Conservation (phyloP, 306 rosid genomes). For the Purshia tridentata region DNA sequence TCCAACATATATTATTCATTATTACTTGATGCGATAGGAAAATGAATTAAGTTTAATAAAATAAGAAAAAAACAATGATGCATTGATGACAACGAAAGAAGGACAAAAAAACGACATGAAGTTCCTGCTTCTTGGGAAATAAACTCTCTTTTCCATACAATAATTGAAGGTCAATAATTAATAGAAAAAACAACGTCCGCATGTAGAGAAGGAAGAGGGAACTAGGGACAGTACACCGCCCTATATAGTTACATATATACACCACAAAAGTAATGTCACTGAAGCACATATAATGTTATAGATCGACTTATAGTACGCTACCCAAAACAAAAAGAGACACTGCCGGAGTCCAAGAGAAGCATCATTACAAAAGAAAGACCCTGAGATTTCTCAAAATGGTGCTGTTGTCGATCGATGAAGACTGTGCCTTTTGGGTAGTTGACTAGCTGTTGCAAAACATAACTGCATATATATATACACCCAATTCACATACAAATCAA, state of each 20-base stretch:
- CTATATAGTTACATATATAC: neutral
- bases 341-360: too few species aligned
- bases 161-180: neutral
- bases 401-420: constrained; percentile 71
- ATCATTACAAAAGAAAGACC: neutral
- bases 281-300: too few species aligned
- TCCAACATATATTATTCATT: too few species aligned
- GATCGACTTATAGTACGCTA: neutral
- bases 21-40: too few species aligned
- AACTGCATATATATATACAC: constrained; percentile 36
- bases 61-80: neutral
- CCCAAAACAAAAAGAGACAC: neutral
- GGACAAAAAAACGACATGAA: neutral
- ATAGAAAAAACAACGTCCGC: constrained; percentile 7
- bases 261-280: neutral
- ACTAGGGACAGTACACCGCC: too few species aligned
- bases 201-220: neutral
- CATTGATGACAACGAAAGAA: constrained; percentile 3
- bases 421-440: constrained; percentile 45
- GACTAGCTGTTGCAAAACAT: constrained; percentile 33
- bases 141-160: constrained; percentile 25
- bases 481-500: neutral
- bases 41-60: too few species aligned
- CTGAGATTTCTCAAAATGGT: constrained; percentile 54
- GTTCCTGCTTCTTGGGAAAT: constrained; percentile 31